phyloP scores from a whole-genome alignment of 2,329 filamentous ascomycete genomes.

The Metarhizium rileyi region DNA sequence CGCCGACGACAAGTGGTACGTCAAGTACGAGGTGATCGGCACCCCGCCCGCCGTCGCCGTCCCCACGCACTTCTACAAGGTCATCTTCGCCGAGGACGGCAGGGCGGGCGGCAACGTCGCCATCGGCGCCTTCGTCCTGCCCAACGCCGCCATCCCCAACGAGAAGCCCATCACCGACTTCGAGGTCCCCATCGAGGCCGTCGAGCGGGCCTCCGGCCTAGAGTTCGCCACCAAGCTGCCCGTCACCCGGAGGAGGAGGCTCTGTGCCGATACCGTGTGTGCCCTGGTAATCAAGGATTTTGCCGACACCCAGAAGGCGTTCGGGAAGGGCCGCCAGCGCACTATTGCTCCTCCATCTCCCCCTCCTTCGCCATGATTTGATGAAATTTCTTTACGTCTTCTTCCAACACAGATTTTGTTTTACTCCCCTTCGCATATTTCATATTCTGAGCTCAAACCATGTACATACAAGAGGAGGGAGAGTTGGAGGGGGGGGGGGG shows the following conservation, averaged over 20 bases:
- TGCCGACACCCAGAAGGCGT: constrained; percentile 49
- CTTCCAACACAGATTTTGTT: too few species aligned
- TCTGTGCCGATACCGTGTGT: constrained; percentile 84
- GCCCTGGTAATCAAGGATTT: constrained; percentile 77
- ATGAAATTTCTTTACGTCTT: background rate
- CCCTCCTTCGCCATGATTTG: background rate
- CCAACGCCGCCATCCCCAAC: constrained; percentile 83
- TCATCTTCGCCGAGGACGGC: constrained; percentile 90
- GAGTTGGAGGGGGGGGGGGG: background rate
- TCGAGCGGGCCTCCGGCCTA: constrained; percentile 85
- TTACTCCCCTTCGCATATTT: background rate
- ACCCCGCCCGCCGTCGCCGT: constrained; percentile 89
- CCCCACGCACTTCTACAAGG: constrained; percentile 98
- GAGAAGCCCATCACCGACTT: constrained; percentile 82
- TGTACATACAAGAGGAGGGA: background rate
- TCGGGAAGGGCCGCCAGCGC: constrained; percentile 30
- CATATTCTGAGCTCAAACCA: background rate
- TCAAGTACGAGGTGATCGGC: constrained; percentile 92
- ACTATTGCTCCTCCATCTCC: constrained; percentile 3
- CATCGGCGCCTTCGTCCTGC: constrained; percentile 87
- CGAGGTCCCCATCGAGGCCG: constrained; percentile 85
- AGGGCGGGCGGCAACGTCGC: constrained; percentile 63
- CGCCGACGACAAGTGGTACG: constrained; percentile 85
- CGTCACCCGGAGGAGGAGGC: constrained; percentile 57
- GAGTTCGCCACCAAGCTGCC: constrained; percentile 83